Conservation (phyloP, 805 yeast genomes). For the Zygosaccharomyces siamensis region DNA sequence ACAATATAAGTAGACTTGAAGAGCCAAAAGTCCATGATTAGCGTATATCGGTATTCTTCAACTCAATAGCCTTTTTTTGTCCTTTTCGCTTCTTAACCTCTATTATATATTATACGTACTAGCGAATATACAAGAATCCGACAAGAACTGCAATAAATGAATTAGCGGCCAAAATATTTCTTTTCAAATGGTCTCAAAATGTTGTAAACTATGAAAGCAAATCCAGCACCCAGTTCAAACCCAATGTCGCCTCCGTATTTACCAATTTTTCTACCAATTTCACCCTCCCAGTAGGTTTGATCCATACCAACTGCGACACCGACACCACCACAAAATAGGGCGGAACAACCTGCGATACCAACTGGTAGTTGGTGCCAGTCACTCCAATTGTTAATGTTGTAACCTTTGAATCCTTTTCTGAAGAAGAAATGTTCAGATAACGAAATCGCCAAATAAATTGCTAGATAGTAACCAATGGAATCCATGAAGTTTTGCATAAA, state of each 20-base stretch:
- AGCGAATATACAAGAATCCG: not conserved
- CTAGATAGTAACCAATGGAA: conserved; percentile 85
- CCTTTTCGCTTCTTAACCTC: no score
- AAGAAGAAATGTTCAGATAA: conserved; percentile 78
- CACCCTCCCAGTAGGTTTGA: conserved; percentile 80
- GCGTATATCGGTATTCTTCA: no score
- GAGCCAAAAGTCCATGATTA: not conserved
- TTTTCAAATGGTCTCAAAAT: conserved; percentile 59
- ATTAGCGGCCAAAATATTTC: conserved; percentile 53
- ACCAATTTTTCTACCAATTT: conserved; percentile 57
- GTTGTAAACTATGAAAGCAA: conserved; percentile 62
- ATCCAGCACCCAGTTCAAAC: conserved; percentile 68
- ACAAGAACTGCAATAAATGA: not conserved
- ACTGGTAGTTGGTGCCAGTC: conserved; percentile 58
- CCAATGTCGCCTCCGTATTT: conserved; percentile 59
- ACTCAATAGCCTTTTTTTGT: no score
- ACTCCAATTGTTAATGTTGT: conserved; percentile 57
- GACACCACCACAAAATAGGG: conserved; percentile 75
- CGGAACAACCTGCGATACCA: conserved; percentile 73
- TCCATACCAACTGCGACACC: conserved; percentile 85
- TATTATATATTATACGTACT: not conserved
- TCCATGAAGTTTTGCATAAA: conserved; percentile 86
- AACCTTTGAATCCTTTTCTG: conserved; percentile 58
- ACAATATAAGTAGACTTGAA: conserved; percentile 13
- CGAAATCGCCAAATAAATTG: conserved; percentile 71